Evolutionary conservation across 495 filamentous ascomycete genomes (phyloP), one percentile per base, ranked within the genome.

Genomic region (Jackrogersella multiformis): DNA sequence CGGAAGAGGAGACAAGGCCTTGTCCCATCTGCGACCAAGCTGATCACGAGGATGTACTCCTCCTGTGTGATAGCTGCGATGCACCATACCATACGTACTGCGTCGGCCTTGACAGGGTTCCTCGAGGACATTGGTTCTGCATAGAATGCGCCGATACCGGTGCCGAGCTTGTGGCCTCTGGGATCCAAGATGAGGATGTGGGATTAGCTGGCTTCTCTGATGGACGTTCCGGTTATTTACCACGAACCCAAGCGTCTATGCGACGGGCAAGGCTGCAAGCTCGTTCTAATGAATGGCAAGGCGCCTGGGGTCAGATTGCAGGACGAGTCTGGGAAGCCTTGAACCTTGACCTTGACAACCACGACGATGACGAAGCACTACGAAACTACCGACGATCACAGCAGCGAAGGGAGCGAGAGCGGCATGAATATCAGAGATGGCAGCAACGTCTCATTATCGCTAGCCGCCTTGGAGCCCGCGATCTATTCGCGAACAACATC

Each of bases 31-130:
- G 94, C 81, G 85, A 87, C 10, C 81, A 85, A 44, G 78, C 86
- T 56, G 92, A 92, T 61, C 84, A 91, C 55, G 90, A 94, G 76
- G 89, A 96, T 24, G 77, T 89, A 0, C 85, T 97, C 23, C 85
- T 97, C 52, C 82, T 93, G 28, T 99, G 94, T 80, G 92, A 96
- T 79, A 87, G 86, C 66, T 97, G 95, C 78, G 89, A 95, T 82
- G 85, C 84, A 8, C 84, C 88, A 23, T 95, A 91, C 53, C 94
- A 99, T 78, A 90, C 89, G 46, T 89, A 91, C 73, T 99, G 94
- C 72, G 82, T 94, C 26, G 92, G 88, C n/a, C 83, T 96, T 36
- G 87, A 92, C 46, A 68, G 74, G 5, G 84, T 97, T 32, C 93
- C 94, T 21, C 67, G 78, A 13, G 90, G 89, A 15, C 77, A 85